Percentiles rank a stretch among this genome's conserved stretches.
Conservation (phyloP, 352 stramenopile species). For the Plasmopara muralis region DNA sequence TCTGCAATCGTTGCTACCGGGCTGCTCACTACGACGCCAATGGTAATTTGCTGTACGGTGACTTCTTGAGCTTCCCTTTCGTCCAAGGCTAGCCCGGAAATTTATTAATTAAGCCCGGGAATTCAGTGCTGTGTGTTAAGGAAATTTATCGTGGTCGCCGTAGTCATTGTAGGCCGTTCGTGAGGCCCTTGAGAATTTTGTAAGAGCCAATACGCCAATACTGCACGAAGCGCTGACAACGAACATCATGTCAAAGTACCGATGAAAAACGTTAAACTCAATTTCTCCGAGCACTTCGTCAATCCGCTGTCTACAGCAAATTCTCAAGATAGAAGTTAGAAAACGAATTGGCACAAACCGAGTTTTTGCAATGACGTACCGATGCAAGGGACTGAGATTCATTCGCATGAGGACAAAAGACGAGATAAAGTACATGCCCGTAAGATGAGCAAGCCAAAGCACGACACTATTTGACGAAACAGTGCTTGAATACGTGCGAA, state of each 20-base stretch:
- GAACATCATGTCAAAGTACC: slow-evolving; percentile 84
- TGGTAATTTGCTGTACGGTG: slow-evolving; percentile 50
- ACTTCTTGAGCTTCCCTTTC: slow-evolving; percentile 70
- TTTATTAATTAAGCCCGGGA: slow-evolving; percentile 15
- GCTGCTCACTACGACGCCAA: slow-evolving; percentile 51
- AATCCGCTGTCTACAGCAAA: slow-evolving; percentile 49
- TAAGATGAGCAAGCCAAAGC: slow-evolving; percentile 75
- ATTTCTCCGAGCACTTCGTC: slow-evolving; percentile 79
- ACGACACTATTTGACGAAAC: slow-evolving; percentile 81
- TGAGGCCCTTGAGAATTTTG: slow-evolving; percentile 77
- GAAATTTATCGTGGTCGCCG: slow-evolving; percentile 69
- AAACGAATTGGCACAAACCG: neutral
- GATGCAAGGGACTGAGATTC: slow-evolving; percentile 67
- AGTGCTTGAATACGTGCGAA: slow-evolving; percentile 73
- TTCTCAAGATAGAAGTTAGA: slow-evolving; percentile 5
- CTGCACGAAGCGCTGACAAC: slow-evolving; percentile 68
- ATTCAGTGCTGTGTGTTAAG: slow-evolving; percentile 21
- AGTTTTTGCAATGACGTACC: slow-evolving; percentile 26
- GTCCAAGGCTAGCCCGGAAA: slow-evolving; percentile 45
- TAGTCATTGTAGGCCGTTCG: slow-evolving; percentile 71
- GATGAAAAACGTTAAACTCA: slow-evolving; percentile 78
- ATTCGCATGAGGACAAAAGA: slow-evolving; percentile 86
- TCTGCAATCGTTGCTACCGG: slow-evolving; percentile 67
- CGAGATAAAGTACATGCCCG: slow-evolving; percentile 87
- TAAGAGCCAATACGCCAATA: slow-evolving; percentile 44